phyloP scores from a whole-genome alignment of 2,329 filamentous ascomycete genomes.

The Pyricularia sp. region DNA sequence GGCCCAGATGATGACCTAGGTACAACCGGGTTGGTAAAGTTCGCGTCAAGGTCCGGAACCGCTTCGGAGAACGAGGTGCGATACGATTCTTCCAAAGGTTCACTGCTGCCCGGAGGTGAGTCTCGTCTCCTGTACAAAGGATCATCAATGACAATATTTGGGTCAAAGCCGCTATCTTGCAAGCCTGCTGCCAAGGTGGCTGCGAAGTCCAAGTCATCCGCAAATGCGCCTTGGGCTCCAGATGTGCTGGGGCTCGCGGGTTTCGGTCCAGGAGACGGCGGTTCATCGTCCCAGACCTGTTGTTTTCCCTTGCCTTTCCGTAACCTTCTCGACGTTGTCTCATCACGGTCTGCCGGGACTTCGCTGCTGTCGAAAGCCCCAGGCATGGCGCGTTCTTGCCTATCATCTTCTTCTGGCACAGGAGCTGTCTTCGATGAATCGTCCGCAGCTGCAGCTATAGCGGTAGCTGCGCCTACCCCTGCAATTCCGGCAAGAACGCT shows the following conservation, averaged over 20 bases:
- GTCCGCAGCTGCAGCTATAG: constrained; percentile 8
- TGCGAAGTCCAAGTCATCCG: constrained; percentile 59
- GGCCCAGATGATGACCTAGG: neutral
- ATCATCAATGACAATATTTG: constrained; percentile 60
- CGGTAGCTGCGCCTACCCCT: constrained; percentile 23
- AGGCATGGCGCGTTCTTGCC: neutral
- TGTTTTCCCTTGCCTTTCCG: constrained; percentile 10
- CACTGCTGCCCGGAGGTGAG: constrained; percentile 52
- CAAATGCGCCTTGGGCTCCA: constrained; percentile 57
- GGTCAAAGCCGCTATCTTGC: constrained; percentile 60
- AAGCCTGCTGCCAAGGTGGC: constrained; percentile 61
- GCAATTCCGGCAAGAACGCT: constrained; percentile 41
- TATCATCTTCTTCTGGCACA: neutral
- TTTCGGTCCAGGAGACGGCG: constrained; percentile 49
- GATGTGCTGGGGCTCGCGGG: constrained; percentile 34
- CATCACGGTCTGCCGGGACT: neutral
- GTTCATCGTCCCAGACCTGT: constrained; percentile 21
- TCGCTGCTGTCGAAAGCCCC: neutral
- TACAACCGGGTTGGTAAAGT: constrained; percentile 18
- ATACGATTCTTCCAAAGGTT: constrained; percentile 28
- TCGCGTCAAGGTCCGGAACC: constrained; percentile 14
- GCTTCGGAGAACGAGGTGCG: constrained; percentile 39
- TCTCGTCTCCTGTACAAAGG: constrained; percentile 52
- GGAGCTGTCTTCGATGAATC: neutral
- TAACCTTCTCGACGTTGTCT: neutral